A percentile compares a stretch with the other conserved stretches of the same genome.
These are phyloP conservation scores for Ceratobasidium sp. DNA, from an alignment of 1,284 basidiomycete genomes.

Conservation along the genomic window DNA sequence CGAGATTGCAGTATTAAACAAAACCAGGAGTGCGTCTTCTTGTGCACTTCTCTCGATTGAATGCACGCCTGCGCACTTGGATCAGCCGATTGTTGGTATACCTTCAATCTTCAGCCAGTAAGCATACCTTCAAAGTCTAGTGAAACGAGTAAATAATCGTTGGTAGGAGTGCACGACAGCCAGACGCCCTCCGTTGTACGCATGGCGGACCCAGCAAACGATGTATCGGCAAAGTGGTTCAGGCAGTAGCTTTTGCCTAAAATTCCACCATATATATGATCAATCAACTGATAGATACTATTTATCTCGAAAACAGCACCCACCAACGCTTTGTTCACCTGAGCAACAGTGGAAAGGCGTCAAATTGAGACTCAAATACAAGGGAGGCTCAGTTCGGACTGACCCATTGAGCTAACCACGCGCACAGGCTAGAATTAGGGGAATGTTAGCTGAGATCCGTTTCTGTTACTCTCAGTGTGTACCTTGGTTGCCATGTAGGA, in stretches of 20 bases:
- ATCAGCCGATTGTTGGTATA: not conserved
- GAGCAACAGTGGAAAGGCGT: slow-evolving; percentile 42
- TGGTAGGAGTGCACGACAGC: slow-evolving; percentile 64
- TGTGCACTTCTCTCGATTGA: slow-evolving; percentile 68
- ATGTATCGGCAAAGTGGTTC: slow-evolving; percentile 69
- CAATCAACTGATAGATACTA: not conserved
- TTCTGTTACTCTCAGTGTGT: slow-evolving; percentile 16
- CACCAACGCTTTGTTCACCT: slow-evolving; percentile 69
- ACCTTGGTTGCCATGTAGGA: slow-evolving; percentile 68
- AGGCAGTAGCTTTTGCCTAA: slow-evolving; percentile 55
- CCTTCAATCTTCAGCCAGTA: not conserved
- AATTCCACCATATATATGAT: not conserved
- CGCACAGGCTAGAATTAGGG: slow-evolving; percentile 56
- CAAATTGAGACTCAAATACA: not conserved
- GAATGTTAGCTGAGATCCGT: not conserved
- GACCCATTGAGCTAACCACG: slow-evolving; percentile 71
- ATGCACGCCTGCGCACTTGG: slow-evolving; percentile 59
- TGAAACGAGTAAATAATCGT: slow-evolving; percentile 61
- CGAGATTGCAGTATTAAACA: slow-evolving; percentile 70
- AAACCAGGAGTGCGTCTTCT: slow-evolving; percentile 66
- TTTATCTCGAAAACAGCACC: slow-evolving; percentile 47
- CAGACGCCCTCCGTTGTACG: slow-evolving; percentile 57
- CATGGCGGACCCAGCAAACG: slow-evolving; percentile 72
- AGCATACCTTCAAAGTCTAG: slow-evolving; percentile 66
- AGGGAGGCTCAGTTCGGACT: slow-evolving; percentile 24